Percentiles rank a stretch among this genome's conserved stretches.
These are phyloP conservation scores for Mercurialis annua DNA, from an alignment of 345 rosid genomes.

Conservation along the genomic window DNA sequence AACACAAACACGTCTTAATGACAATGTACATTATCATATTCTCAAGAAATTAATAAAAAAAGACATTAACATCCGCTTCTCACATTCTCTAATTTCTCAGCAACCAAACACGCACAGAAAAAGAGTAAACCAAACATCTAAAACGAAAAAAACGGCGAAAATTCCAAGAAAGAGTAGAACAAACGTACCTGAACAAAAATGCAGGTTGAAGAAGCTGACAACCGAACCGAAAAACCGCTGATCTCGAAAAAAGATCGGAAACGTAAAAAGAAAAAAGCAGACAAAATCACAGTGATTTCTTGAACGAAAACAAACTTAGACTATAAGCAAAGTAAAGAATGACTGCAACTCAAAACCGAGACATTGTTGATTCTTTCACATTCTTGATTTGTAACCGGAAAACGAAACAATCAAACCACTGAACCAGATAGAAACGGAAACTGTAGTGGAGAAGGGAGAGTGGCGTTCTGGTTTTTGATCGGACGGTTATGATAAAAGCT, in stretches of 20 bases:
- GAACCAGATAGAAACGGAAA: neutral
- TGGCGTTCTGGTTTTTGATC: constrained; percentile 16
- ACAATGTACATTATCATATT: neutral
- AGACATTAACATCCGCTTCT: neutral
- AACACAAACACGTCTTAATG: neutral
- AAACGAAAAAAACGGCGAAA: neutral
- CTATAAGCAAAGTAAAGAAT: constrained; percentile 59
- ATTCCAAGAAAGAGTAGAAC: neutral
- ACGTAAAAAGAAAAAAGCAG: constrained; percentile 7
- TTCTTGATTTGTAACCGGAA: constrained; percentile 1
- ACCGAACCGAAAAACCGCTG: constrained; percentile 16
- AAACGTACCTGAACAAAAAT: constrained; percentile 37
- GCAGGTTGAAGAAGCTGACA: constrained; percentile 19
- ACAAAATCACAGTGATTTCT: constrained; percentile 12
- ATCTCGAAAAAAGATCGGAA: constrained; percentile 34
- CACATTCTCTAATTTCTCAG: constrained; percentile 7
- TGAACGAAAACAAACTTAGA: constrained; percentile 33
- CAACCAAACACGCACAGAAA: constrained; percentile 3
- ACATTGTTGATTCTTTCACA: neutral
- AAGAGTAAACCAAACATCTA: neutral
- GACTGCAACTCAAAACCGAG: constrained; percentile 28
- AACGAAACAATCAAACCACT: neutral
- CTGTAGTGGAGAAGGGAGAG: neutral
- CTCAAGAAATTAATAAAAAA: too few relatives aligned
- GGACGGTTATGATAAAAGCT: constrained; percentile 16